phyloP scores from a whole-genome alignment of 192 early-diverging fungal species.

The Pilaira anomala region DNA sequence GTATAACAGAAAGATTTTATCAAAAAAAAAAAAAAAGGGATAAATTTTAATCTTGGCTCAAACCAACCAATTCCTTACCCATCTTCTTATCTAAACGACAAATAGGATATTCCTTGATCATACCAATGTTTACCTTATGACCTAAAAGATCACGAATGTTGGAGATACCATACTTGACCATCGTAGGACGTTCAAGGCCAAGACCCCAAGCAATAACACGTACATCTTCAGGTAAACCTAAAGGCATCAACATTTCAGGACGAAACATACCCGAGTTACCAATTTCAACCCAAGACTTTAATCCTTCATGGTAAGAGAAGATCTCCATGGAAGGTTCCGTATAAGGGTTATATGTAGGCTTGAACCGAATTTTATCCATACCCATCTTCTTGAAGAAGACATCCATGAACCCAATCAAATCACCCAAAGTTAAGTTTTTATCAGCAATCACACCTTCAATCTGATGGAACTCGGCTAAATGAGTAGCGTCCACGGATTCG shows the following conservation, averaged over 20 bases:
- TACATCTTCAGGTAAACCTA: conserved; percentile 94
- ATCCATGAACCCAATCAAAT: conserved; percentile 95
- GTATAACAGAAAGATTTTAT: no score
- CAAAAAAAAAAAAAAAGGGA: no score
- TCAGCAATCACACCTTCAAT: conserved; percentile 98
- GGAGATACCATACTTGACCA: conserved; percentile 94
- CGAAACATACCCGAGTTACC: conserved; percentile 99
- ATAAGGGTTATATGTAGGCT: conserved; percentile 99
- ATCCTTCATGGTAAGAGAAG: conserved; percentile 89
- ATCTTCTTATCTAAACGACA: conserved; percentile 91
- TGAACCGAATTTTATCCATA: conserved; percentile 89
- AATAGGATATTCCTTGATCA: conserved; percentile 87
- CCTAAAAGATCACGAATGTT: conserved; percentile 95
- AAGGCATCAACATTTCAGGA: conserved; percentile 94
- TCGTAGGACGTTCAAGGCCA: conserved; percentile 94
- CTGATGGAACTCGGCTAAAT: conserved; percentile 99
- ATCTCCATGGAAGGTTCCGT: conserved; percentile 99
- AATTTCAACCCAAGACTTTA: conserved; percentile 91
- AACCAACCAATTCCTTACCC: conserved; percentile 60
- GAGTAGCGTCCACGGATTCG: conserved; percentile 95
- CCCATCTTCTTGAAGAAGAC: conserved; percentile 98
- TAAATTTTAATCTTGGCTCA: conserved; percentile 27
- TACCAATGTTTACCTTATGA: conserved; percentile 88
- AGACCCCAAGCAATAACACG: conserved; percentile 98
- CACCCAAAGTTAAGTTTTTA: conserved; percentile 88